phyloP scores from a whole-genome alignment of 805 yeast species.

The Yamadazyma takamatsuzukensis region DNA sequence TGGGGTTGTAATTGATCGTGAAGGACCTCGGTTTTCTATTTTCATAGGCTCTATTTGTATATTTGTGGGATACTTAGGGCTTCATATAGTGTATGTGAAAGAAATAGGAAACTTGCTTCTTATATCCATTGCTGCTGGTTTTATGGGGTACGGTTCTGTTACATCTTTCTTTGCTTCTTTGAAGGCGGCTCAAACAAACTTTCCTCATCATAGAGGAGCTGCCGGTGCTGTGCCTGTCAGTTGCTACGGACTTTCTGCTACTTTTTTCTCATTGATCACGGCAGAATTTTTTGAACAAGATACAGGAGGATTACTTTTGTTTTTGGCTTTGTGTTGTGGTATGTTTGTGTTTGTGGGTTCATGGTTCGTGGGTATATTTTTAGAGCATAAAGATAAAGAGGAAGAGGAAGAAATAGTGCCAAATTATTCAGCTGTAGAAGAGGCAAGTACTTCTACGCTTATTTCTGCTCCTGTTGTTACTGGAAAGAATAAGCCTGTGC shows the following conservation, averaged over 20 bases:
- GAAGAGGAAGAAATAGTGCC: conserved; percentile 6
- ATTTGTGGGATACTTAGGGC: conserved; percentile 50
- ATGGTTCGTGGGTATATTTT: conserved; percentile 39
- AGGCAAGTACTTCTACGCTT: background rate
- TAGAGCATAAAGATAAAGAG: conserved; percentile 20
- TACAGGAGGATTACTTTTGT: conserved; percentile 52
- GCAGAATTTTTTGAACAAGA: conserved; percentile 50
- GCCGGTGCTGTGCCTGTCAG: conserved; percentile 70
- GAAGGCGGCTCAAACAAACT: conserved; percentile 58
- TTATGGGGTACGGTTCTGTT: conserved; percentile 64
- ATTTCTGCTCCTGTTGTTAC: background rate
- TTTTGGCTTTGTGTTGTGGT: conserved; percentile 55
- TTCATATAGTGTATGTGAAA: conserved; percentile 45
- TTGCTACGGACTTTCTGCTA: conserved; percentile 68
- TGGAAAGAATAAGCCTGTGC: too few species aligned
- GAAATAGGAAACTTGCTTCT: conserved; percentile 35
- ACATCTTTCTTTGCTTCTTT: conserved; percentile 57
- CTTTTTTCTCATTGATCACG: conserved; percentile 56
- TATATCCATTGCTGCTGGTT: conserved; percentile 46
- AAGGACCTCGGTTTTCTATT: conserved; percentile 54
- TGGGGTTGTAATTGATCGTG: conserved; percentile 61
- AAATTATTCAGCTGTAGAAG: background rate
- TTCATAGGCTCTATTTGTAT: conserved; percentile 54
- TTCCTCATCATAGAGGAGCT: conserved; percentile 66
- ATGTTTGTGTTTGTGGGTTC: conserved; percentile 40